These are phyloP conservation scores for Boletus reticulatus DNA, from an alignment of 768 basidiomycete species.

Conservation along the genomic window DNA sequence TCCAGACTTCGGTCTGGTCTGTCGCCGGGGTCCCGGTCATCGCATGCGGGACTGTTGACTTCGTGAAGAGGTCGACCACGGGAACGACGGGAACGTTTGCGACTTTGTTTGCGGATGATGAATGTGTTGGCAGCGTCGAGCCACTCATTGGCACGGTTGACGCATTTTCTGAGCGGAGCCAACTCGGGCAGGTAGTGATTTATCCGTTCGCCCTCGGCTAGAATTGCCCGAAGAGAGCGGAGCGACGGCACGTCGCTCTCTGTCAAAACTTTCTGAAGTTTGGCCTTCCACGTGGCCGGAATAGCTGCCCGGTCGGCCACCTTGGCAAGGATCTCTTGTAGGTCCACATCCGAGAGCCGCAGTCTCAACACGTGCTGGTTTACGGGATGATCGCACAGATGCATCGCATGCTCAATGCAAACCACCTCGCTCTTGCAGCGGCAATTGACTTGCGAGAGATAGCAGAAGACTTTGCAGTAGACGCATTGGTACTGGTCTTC, in stretches of 20 bases:
- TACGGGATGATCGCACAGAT: constrained; percentile 67
- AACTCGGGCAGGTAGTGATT: constrained; percentile 73
- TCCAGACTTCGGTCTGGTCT: constrained; percentile 69
- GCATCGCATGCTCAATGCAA: constrained; percentile 81
- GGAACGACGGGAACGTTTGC: constrained; percentile 70
- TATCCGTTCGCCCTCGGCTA: constrained; percentile 88
- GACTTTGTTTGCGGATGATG: constrained; percentile 74
- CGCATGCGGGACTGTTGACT: constrained; percentile 31
- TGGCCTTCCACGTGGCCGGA: constrained; percentile 73
- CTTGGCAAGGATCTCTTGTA: constrained; percentile 62
- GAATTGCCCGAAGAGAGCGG: constrained; percentile 74
- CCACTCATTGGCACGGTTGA: constrained; percentile 82
- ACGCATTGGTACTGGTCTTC: constrained; percentile 97
- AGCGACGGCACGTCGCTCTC: constrained; percentile 73
- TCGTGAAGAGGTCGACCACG: constrained; percentile 52
- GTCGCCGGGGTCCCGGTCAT: constrained; percentile 55
- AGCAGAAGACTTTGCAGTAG: constrained; percentile 92
- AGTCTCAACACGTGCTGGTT: constrained; percentile 65
- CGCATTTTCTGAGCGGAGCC: constrained; percentile 69
- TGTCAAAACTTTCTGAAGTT: constrained; percentile 61
- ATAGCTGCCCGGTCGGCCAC: constrained; percentile 70
- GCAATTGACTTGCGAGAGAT: constrained; percentile 90
- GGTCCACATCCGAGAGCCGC: constrained; percentile 77
- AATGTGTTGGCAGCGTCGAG: constrained; percentile 80
- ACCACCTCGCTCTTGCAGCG: constrained; percentile 73